phyloP scores from a whole-genome alignment of 352 stramenopile species.

The Phytopythium helicoides region DNA sequence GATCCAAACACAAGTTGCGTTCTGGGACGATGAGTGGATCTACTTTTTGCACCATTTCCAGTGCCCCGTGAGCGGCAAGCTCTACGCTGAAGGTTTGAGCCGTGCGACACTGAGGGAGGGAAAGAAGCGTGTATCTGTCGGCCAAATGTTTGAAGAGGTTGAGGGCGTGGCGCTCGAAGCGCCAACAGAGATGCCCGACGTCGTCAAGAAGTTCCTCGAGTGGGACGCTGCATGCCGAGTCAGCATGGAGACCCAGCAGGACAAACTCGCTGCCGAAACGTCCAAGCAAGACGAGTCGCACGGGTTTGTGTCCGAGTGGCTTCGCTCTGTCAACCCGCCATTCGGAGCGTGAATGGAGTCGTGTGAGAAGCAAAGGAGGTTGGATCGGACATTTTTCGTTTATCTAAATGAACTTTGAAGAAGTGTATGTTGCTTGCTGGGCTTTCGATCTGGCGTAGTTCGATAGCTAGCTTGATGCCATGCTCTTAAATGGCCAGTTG shows the following conservation, averaged over 20 bases:
- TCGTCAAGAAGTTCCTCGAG: slow-evolving; percentile 37
- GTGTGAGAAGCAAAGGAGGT: no score
- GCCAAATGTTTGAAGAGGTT: slow-evolving; percentile 28
- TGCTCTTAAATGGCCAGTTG: slow-evolving; percentile 12
- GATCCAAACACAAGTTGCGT: slow-evolving; percentile 44
- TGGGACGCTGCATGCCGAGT: slow-evolving; percentile 34
- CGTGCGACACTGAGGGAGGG: slow-evolving; percentile 32
- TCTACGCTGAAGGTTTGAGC: slow-evolving; percentile 58
- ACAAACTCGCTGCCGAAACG: slow-evolving; percentile 2
- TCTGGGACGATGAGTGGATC: slow-evolving; percentile 49
- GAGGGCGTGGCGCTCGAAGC: slow-evolving; percentile 13
- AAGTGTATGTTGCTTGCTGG: no score
- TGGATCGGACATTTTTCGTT: no score
- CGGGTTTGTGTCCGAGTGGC: slow-evolving; percentile 25
- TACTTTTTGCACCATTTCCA: slow-evolving; percentile 66
- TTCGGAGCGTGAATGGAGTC: slow-evolving; percentile 10
- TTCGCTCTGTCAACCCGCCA: slow-evolving; percentile 43
- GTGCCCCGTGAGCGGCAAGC: slow-evolving; percentile 48
- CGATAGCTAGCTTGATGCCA: background rate
- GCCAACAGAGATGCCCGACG: slow-evolving; percentile 33
- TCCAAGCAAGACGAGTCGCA: slow-evolving; percentile 1
- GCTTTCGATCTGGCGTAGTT: no score
- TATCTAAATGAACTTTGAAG: no score
- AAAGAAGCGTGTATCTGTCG: slow-evolving; percentile 19
- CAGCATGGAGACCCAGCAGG: slow-evolving; percentile 19